A percentile compares a stretch with the other conserved stretches of the same genome.
Conservation (phyloP, 2,329 filamentous ascomycete species). For the Didymella glomerata region DNA sequence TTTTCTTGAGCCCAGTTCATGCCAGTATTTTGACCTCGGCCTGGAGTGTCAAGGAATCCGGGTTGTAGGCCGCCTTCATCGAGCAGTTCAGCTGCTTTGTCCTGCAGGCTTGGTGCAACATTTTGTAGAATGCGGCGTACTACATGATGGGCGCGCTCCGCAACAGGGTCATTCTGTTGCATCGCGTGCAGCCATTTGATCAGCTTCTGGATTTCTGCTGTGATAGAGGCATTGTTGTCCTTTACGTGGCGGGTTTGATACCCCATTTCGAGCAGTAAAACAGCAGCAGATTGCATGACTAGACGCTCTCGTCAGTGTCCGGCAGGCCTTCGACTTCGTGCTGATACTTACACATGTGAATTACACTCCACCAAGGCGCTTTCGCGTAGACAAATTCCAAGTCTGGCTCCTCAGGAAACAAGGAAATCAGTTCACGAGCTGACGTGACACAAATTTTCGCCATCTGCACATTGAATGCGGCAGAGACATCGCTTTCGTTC, state of each 20-base stretch:
- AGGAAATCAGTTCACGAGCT: conserved; percentile 41
- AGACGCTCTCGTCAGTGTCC: not conserved
- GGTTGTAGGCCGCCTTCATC: conserved; percentile 4
- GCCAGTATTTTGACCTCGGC: not conserved
- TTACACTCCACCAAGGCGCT: conserved; percentile 53
- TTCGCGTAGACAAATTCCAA: conserved; percentile 38
- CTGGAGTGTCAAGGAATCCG: not conserved
- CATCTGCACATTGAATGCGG: conserved; percentile 43
- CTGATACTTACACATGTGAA: conserved; percentile 43
- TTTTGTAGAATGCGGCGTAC: conserved; percentile 29
- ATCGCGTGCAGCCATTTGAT: conserved; percentile 47
- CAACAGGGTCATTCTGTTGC: conserved; percentile 38
- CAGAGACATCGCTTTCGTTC: conserved; percentile 37
- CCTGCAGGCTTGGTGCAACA: conserved; percentile 24
- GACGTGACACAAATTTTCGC: conserved; percentile 48
- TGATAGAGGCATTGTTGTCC: conserved; percentile 34
- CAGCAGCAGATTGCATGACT: conserved; percentile 51
- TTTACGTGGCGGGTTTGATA: conserved; percentile 41
- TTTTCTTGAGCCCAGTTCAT: not conserved
- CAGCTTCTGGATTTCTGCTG: conserved; percentile 45
- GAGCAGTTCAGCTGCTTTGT: conserved; percentile 27
- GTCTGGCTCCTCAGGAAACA: conserved; percentile 46
- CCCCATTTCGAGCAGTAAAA: conserved; percentile 51
- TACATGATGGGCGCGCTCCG: conserved; percentile 42
- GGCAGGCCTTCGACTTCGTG: no score